Evolutionary conservation across 2,329 filamentous ascomycete species (phyloP), one percentile per base, ranked within the genome.

Genomic region (Colletotrichum tofieldiae): DNA sequence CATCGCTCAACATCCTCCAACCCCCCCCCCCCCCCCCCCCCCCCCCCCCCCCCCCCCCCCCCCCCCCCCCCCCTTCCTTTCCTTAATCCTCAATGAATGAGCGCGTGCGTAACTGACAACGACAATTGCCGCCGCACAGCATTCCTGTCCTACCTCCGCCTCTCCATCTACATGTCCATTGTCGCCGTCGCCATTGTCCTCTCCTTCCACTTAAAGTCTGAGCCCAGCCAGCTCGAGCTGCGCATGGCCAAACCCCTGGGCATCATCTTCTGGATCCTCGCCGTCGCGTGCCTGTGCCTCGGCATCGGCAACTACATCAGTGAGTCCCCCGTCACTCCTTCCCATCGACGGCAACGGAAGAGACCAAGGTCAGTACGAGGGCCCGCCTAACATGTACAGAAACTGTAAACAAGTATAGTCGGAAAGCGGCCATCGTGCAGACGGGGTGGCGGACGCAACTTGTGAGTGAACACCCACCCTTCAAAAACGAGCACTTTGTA

Each of bases 361-460:
- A 18, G 11, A 37, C 35, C 35, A 37, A 37, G 8, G 11, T 7
- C 35, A 35, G 35, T 3, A 37, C 5, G 8, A 37, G 35, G 35
- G 20, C 35, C 9, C 41, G n/a, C 43, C 39, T 63, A n/a, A 32
- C 29, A 20, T 65, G 60, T 20, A 8, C 39, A 90, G 88, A 91
- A 77, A 92, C 91, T 0, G 84, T 98, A 32, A 93, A 93, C 77
- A 92, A 94, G 79, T 99, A 98, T 81, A 93, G 93, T 76, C 87
- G 89, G 49, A 90, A 92, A 75, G 88, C 88, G 35, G 96, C 96
- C 0, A 88, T 98, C 74, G 96, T 99, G 49, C 96, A 99, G 84
- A 93, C 91, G 39, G 96, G 96, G 1, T 96, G 94, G 93, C 96
- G 94, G 82, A 98, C 96, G 47, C 95, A 98, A 80, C 82, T 92